These are phyloP conservation scores for Sistotremastrum niveocremeum DNA, from an alignment of 768 basidiomycete genomes.

Conservation along the genomic window DNA sequence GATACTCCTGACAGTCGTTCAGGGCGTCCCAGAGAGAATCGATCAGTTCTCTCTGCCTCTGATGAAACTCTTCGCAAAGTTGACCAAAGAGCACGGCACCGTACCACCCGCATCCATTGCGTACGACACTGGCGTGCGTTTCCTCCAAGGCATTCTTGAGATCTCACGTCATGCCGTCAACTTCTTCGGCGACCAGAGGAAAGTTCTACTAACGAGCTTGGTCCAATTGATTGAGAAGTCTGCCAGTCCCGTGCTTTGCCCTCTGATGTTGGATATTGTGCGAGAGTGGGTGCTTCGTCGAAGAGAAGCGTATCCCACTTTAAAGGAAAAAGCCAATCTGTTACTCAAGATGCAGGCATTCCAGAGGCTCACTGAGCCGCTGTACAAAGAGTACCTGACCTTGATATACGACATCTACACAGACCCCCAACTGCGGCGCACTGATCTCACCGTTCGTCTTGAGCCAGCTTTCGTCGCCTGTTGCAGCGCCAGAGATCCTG, in stretches of 20 bases:
- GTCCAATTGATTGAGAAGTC: constrained; percentile 83
- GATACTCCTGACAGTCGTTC: constrained; percentile 77
- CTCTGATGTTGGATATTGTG: constrained; percentile 73
- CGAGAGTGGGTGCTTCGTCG: constrained; percentile 82
- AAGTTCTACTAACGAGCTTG: constrained; percentile 64
- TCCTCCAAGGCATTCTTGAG: constrained; percentile 69
- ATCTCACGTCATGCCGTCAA: constrained; percentile 73
- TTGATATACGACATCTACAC: constrained; percentile 93
- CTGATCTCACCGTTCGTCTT: constrained; percentile 84
- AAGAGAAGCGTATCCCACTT: constrained; percentile 76
- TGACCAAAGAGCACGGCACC: constrained; percentile 79
- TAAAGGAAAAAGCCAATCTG: constrained; percentile 89
- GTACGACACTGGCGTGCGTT: constrained; percentile 47
- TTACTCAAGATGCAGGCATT: constrained; percentile 79
- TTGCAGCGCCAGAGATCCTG: constrained; percentile 69
- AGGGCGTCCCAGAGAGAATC: constrained; percentile 67
- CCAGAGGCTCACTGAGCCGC: constrained; percentile 62
- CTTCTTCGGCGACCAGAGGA: constrained; percentile 75
- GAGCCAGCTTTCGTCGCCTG: constrained; percentile 91
- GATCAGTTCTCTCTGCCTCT: constrained; percentile 65
- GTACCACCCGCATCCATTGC: constrained; percentile 24
- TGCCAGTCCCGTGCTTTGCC: constrained; percentile 62
- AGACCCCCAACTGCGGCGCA: constrained; percentile 70
- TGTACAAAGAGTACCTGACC: constrained; percentile 76
- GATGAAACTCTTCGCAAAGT: constrained; percentile 72